phyloP scores from a whole-genome alignment of 2,329 filamentous ascomycete species.

The Aspergillus spinulosporus region DNA sequence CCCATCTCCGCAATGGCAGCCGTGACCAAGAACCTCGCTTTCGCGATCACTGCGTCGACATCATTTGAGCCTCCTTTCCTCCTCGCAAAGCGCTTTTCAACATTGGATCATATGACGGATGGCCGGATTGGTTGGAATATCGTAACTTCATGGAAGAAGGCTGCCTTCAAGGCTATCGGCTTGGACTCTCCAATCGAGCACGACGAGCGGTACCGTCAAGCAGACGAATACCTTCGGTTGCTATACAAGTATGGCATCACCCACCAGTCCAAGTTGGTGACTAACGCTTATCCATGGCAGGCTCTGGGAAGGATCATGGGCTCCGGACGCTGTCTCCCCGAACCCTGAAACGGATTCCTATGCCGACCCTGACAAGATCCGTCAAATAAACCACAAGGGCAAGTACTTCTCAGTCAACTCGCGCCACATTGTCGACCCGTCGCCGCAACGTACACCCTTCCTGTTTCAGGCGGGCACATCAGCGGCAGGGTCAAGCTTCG shows the following conservation, averaged over 20 bases:
- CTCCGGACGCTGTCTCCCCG: conserved; percentile 57
- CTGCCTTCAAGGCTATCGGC: conserved; percentile 63
- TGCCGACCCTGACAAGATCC: conserved; percentile 59
- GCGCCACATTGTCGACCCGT: conserved; percentile 55
- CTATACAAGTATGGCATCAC: conserved; percentile 56
- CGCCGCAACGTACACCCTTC: conserved; percentile 58
- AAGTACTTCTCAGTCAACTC: conserved; percentile 53
- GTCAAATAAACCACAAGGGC: conserved; percentile 61
- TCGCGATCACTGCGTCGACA: conserved; percentile 64
- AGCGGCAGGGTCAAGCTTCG: conserved; percentile 57
- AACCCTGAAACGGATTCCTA: conserved; percentile 58
- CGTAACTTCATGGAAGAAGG: conserved; percentile 64
- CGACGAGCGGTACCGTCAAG: conserved; percentile 61
- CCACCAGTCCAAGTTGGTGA: neutral
- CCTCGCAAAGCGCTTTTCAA: conserved; percentile 63
- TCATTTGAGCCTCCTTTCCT: conserved; percentile 64
- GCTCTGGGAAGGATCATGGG: conserved; percentile 57
- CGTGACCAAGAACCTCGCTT: conserved; percentile 63
- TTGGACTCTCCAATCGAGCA: conserved; percentile 60
- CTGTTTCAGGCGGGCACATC: conserved; percentile 63
- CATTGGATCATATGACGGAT: conserved; percentile 61
- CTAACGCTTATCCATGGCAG: conserved; percentile 30
- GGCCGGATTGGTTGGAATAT: conserved; percentile 68
- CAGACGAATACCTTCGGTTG: conserved; percentile 62
- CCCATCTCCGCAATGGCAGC: conserved; percentile 67